Conservation (phyloP, 495 filamentous ascomycete species). For the Tuber borchii region DNA sequence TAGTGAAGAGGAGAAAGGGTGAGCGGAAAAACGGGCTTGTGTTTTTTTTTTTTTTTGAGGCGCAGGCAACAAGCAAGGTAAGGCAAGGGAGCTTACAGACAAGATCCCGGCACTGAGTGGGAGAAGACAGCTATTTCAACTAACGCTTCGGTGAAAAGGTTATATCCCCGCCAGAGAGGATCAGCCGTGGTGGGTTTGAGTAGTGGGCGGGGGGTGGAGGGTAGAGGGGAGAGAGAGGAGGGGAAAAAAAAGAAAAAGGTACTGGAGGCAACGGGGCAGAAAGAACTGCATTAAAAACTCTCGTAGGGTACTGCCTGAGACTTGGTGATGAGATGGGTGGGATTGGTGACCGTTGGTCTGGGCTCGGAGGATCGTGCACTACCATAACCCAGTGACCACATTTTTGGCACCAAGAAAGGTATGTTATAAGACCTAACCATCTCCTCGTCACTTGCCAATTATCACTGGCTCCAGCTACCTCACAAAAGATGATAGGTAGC, state of each 20-base stretch:
- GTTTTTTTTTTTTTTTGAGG: neutral
- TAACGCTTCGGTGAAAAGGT: neutral
- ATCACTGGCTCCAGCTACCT: neutral
- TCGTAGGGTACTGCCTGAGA: neutral
- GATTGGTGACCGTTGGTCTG: neutral
- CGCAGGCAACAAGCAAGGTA: constrained; percentile 3
- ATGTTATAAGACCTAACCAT: neutral
- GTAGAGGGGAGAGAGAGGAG: neutral
- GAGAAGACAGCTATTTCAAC: neutral
- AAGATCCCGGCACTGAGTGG: neutral
- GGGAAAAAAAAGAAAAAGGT: neutral
- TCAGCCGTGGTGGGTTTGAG: neutral
- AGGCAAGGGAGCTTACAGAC: constrained; percentile 1
- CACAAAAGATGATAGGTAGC: neutral
- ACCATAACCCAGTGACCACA: neutral
- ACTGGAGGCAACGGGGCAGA: neutral
- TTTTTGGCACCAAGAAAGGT: neutral
- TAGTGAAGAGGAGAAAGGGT: neutral
- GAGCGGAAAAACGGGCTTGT: neutral
- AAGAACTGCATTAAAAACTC: neutral
- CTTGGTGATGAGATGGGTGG: neutral
- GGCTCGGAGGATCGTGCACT: constrained; percentile 2
- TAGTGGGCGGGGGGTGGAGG: neutral
- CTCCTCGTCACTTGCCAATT: neutral
- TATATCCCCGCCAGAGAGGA: constrained; percentile 2